Evolutionary conservation across 2,329 filamentous ascomycete genomes (phyloP), one percentile per base, ranked within the genome.

Genomic region (Botrytis sinoallii): DNA sequence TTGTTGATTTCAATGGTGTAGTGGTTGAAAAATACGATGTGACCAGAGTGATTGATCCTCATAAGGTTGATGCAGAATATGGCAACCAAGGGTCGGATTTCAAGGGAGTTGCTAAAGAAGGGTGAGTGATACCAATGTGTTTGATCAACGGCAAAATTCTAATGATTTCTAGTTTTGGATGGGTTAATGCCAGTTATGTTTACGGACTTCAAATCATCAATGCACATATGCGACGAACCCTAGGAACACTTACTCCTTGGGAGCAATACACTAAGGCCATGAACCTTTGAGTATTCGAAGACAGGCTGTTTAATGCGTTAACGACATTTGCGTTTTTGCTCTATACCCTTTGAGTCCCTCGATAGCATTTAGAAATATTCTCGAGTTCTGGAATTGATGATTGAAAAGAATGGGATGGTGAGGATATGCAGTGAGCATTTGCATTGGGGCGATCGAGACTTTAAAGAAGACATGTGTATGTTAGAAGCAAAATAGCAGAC

Each of bases 21-120:
- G 95, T 99, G 2, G 96, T 98, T 9, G 96, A 99, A 84, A 99
- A 99, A 85, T 99, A 99, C 85, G 93, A 99, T 83, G 96, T 99
- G 75, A 98, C 95, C 32, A 87, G 93, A 73, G 91, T 92, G 8
- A 90, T 95, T 73, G 95, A 97, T 80, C 95, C 96, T 55, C 96
- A 98, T 84, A 91, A 93, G 75, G 96, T 98, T 20, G 94, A 97
- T 82, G 96, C 95, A 74, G 96, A 99, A 84, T 99, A 99, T 81
- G 96, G 96, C 10, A 99, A 99, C 83, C 96, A 99, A 83, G 96
- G 96, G 3, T 86, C 92, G 68, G 93, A 98, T 81, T 98, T 98
- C 85, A 97, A 97, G 85, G 95, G 95, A 57, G 95, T 97, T 78
- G 93, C 95, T 71, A 94, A 93, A 79, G 95, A 98, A 89, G 95